These are phyloP conservation scores for Echites panduratus DNA, from an alignment of 257 asterid species.

Conservation along the genomic window DNA sequence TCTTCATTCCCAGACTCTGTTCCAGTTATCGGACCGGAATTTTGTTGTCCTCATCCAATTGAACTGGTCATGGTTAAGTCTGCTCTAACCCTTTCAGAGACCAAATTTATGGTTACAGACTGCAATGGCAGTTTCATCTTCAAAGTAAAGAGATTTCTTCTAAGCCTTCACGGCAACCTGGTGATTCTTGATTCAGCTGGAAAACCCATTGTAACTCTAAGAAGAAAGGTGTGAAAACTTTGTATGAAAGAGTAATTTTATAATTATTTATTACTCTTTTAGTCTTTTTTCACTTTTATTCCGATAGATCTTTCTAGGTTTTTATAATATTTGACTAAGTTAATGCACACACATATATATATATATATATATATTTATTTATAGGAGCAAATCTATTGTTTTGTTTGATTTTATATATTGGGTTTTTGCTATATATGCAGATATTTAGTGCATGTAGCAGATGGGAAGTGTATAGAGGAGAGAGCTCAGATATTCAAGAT, in stretches of 20 bases:
- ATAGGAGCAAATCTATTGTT: no score
- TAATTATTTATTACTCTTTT: no score
- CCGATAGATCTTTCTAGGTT: no score
- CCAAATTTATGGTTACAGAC: constrained; percentile 20
- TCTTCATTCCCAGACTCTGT: neutral
- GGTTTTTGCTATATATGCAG: constrained; percentile 11
- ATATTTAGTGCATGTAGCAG: constrained; percentile 14
- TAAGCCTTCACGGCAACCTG: constrained; percentile 17
- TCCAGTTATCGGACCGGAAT: constrained; percentile 27
- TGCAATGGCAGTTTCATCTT: constrained; percentile 28
- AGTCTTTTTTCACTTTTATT: no score
- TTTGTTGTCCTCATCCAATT: constrained; percentile 19
- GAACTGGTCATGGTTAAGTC: constrained; percentile 23
- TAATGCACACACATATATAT: no score
- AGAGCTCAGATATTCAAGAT: constrained; percentile 24
- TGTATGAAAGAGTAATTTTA: no score
- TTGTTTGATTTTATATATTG: no score
- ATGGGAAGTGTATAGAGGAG: constrained; percentile 42
- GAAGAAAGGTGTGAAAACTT: constrained; percentile 22
- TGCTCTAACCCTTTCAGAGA: neutral
- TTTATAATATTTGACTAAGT: no score
- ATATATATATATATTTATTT: no score
- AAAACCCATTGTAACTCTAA: constrained; percentile 31
- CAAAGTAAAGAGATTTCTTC: constrained; percentile 18
- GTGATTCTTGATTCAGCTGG: constrained; percentile 30